Conservation (phyloP, 1,139 yeast genomes). For the Pichia sp. region DNA sequence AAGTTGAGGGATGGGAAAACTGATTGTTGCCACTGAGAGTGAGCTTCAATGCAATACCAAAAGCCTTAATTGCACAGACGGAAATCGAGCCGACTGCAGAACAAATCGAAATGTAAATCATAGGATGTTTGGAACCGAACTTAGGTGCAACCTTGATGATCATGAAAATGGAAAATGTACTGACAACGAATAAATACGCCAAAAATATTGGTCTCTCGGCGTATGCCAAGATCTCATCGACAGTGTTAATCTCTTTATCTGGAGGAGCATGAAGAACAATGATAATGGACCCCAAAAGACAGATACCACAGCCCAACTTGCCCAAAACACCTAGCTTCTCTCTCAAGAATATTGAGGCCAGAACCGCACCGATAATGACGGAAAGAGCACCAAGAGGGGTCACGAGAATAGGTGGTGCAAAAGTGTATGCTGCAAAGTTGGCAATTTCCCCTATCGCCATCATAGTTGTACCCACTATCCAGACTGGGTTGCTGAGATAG, state of each 20-base stretch:
- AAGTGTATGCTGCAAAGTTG: conserved; percentile 90
- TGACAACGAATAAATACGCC: conserved; percentile 58
- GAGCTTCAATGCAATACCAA: conserved; percentile 85
- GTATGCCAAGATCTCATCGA: conserved; percentile 78
- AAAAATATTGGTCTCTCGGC: conserved; percentile 81
- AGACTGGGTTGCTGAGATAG: conserved; percentile 77
- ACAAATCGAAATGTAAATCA: conserved; percentile 86
- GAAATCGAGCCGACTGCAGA: conserved; percentile 88
- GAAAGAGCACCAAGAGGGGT: conserved; percentile 90
- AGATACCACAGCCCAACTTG: conserved; percentile 88
- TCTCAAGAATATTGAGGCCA: conserved; percentile 78
- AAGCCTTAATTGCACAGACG: conserved; percentile 89
- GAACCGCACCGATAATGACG: conserved; percentile 85
- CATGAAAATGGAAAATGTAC: conserved; percentile 68
- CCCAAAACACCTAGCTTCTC: conserved; percentile 88
- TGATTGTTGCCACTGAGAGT: conserved; percentile 87
- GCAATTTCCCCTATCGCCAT: conserved; percentile 94
- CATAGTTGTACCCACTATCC: conserved; percentile 93
- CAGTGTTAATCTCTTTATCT: conserved; percentile 82
- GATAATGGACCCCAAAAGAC: conserved; percentile 81
- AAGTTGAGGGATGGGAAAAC: conserved; percentile 79
- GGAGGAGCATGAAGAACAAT: conserved; percentile 92
- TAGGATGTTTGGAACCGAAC: conserved; percentile 77
- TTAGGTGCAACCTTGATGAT: conserved; percentile 79
- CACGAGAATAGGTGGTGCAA: conserved; percentile 90